Base-by-base conservation (phyloP, 164 flowering plant genomes). In the Aristolochia californica region DNA sequence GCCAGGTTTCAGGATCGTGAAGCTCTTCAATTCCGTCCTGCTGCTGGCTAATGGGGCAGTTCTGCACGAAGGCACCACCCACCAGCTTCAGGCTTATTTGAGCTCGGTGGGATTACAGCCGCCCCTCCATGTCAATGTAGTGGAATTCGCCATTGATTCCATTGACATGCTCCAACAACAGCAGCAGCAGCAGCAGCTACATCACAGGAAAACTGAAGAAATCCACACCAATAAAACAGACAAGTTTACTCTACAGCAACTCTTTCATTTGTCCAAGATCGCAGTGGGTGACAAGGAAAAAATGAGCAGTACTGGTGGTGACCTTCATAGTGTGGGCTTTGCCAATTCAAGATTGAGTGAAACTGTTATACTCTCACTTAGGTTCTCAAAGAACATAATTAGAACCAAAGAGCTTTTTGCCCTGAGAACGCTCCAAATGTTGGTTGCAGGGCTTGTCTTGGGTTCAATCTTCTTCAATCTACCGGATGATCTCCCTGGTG, bases 131-230 rank as follows among this genome's bases (percentile, higher is more conserved):
- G 89, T 84, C 24, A 89, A 87, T 48, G 55, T 79, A 0, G 70
- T 93, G 1, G 98, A 93, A 70, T 93, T 81, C 13, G 98, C 98
- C 3, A 83, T 93, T 5, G 98, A 93, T 2, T 80, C 91, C 22
- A 75, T 87, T 12, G 91, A 83, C 22, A 61, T 82, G 2, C 73
- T 87, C 20, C 70, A 71, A 44, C 62, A 68, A 34, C 65, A 68
- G 11, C 60, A 62, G 14, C 49, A 56, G 26, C 54, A 49, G 45
- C 56, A n/a, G n/a, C n/a, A n/a, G 40, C 40, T 9, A 0, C 7
- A 28, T 28, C 30, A 48, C 59, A 48, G 38, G 48, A 56, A 62
- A 53, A 38, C 50, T 17, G 49, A 17, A 18, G 59, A 48, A 13
- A 62, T 58, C 15, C 15, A 26, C 28, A 45, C 16, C 0, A 59